Base-by-base conservation (phyloP, 2,329 filamentous ascomycete genomes). In the Parafenestella ontariensis region DNA sequence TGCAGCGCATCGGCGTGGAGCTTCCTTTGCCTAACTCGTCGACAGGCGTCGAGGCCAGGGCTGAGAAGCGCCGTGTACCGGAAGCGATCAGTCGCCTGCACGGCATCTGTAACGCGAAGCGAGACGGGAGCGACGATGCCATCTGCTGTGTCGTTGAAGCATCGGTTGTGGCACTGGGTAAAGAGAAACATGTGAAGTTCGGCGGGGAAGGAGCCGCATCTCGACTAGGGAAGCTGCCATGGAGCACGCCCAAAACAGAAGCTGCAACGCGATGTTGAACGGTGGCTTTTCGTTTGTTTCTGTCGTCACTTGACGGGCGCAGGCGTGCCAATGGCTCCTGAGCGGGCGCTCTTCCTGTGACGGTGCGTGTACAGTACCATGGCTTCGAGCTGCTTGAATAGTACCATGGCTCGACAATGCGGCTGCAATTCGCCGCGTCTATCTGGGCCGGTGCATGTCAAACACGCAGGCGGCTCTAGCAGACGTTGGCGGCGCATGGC, bases 131-230 rank as follows among this genome's bases (percentile, higher is more conserved):
- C 40, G 56, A 56, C 46, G 49, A 43, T 47, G 48, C 34, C 43
- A 41, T 49, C 50, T 56, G 53, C 46, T 45, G 44, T 33, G 56
- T 40, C 31, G 29, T 33, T 24, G 29, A 46, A 31, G 42, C 44
- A 42, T 9, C 49, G 46, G 47, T 39, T 21, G 47, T 51, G 47
- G 41, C 39, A 58, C 50, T 29, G 53, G 42, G 23, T 8, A 34
- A 47, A 39, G 41, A n/a, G 29, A 26, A 50, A 45, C 50, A 51
- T 56, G 53, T 56, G 50, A 56, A 46, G 42, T 26, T 18, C 23
- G 18, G 56, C 18, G 49, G 53, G 54, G 57, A 52, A 56, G 41
- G 56, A 44, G 56, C 52, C 49, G 52, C 43, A 42, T 47, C 44
- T 44, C 47, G 28, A 52, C 37, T 44, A 58, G 54, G 42, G 49